Percentiles rank a stretch among this genome's conserved stretches.
These are phyloP conservation scores for Aspergillus persii DNA, from an alignment of 2,329 filamentous ascomycete genomes.

Conservation along the genomic window DNA sequence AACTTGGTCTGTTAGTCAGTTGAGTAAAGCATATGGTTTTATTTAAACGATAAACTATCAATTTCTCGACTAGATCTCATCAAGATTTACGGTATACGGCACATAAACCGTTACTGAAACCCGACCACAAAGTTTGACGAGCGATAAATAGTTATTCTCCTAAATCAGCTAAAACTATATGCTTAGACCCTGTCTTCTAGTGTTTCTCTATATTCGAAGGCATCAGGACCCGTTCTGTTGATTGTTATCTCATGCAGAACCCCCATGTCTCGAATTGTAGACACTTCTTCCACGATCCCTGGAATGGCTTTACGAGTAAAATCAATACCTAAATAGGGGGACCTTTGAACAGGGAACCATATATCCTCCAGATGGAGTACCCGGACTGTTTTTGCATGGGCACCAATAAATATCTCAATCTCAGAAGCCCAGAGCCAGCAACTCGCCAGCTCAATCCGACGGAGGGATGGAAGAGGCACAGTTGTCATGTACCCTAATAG, in stretches of 20 bases:
- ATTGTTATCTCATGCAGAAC: neutral
- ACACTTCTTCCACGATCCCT: neutral
- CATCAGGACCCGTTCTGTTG: too few species aligned
- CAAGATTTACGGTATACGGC: too few species aligned
- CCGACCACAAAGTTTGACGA: too few species aligned
- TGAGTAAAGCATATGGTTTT: too few species aligned
- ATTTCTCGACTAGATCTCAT: too few species aligned
- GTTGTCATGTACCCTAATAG: neutral
- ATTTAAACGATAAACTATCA: too few species aligned
- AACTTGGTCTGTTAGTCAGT: too few species aligned
- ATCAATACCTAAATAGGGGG: neutral
- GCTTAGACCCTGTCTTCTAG: too few species aligned
- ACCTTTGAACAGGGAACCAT: neutral
- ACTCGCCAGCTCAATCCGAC: neutral
- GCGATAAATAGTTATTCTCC: too few species aligned
- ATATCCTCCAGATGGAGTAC: neutral
- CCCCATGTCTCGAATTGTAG: neutral
- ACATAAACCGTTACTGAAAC: too few species aligned
- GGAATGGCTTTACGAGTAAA: neutral
- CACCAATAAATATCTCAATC: neutral
- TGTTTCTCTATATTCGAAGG: too few species aligned
- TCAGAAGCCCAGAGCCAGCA: neutral
- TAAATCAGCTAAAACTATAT: too few species aligned
- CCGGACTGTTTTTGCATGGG: neutral
- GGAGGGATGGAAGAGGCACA: neutral